Conservation (phyloP, 1,284 basidiomycete genomes). For the Apiotrichum mycotoxinovorans region DNA sequence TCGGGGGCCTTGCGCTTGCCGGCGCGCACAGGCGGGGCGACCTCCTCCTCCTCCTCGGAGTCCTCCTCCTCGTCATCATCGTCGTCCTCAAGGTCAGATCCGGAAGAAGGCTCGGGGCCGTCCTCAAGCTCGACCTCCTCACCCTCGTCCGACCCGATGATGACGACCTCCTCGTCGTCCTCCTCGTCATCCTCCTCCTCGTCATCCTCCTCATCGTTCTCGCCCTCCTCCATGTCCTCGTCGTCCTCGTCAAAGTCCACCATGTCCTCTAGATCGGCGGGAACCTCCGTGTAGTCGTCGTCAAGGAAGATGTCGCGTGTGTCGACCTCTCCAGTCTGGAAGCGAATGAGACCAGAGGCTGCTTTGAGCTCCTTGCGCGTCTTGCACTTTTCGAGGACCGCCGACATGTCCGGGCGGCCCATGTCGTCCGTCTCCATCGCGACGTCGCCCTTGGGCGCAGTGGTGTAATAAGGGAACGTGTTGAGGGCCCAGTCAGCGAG, state of each 20-base stretch:
- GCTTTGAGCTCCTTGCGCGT: conserved; percentile 59
- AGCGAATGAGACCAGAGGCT: conserved; percentile 57
- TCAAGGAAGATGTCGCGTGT: conserved; percentile 58
- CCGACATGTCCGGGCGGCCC: conserved; percentile 42
- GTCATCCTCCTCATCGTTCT: conserved; percentile 46
- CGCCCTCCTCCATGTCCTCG: conserved; percentile 36
- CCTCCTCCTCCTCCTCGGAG: conserved; percentile 29
- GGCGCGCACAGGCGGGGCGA: conserved; percentile 17
- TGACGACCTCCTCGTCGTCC: conserved; percentile 30
- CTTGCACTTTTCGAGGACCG: conserved; percentile 60
- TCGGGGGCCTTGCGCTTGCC: conserved; percentile 23
- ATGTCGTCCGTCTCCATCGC: conserved; percentile 14
- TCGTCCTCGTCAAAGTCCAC: conserved; percentile 43
- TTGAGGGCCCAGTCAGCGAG: conserved; percentile 86
- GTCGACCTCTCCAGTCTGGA: conserved; percentile 58
- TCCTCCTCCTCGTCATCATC: conserved; percentile 28
- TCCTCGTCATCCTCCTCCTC: conserved; percentile 30
- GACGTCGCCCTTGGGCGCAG: conserved; percentile 52
- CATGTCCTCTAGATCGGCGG: conserved; percentile 25
- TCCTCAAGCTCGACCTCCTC: conserved; percentile 45
- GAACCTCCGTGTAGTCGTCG: conserved; percentile 52
- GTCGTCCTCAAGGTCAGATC: conserved; percentile 37
- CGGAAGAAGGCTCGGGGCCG: conserved; percentile 41
- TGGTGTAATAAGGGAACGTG: conserved; percentile 73
- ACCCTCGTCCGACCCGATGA: conserved; percentile 39